Percentiles rank a stretch among this genome's conserved stretches.
These are phyloP conservation scores for Hydnomerulius pinastri DNA, from an alignment of 768 basidiomycete genomes.

Conservation along the genomic window DNA sequence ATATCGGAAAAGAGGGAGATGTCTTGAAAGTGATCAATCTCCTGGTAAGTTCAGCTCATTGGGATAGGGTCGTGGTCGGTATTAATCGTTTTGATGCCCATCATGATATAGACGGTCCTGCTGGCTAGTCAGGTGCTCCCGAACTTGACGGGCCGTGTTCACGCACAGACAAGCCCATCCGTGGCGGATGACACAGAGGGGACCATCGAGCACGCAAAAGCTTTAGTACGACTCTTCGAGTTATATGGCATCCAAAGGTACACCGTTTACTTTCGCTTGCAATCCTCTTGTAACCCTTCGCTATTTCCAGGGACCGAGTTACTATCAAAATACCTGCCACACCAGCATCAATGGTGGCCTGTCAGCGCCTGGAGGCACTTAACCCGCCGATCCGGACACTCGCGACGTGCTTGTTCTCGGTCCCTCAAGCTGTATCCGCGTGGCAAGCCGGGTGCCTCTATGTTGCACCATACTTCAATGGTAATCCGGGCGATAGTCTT, in stretches of 20 bases:
- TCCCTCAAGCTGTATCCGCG: constrained; percentile 57
- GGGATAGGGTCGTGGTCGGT: neutral
- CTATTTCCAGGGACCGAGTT: constrained; percentile 40
- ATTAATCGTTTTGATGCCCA: constrained; percentile 1
- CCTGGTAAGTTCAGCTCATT: constrained; percentile 29
- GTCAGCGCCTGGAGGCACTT: constrained; percentile 41
- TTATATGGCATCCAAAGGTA: constrained; percentile 45
- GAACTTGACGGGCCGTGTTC: constrained; percentile 43
- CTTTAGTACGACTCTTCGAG: constrained; percentile 43
- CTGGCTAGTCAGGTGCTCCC: constrained; percentile 47
- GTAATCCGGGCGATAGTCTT: constrained; percentile 23
- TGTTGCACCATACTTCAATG: constrained; percentile 60
- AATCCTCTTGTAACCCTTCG: neutral
- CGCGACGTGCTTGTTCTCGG: constrained; percentile 54
- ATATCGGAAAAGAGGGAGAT: constrained; percentile 23
- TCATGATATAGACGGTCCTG: constrained; percentile 44
- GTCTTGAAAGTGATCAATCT: constrained; percentile 40
- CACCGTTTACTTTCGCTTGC: too few relatives aligned
- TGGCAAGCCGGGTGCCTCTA: constrained; percentile 53
- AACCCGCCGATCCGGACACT: constrained; percentile 50
- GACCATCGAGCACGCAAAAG: constrained; percentile 45
- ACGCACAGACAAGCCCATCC: constrained; percentile 45
- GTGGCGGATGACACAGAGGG: constrained; percentile 42
- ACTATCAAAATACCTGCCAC: constrained; percentile 64
- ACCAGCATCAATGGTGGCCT: constrained; percentile 52